Percentiles rank a stretch among this genome's conserved stretches.
phyloP scores from a whole-genome alignment of 192 early-diverging fungal genomes.

The Podila horticola region DNA sequence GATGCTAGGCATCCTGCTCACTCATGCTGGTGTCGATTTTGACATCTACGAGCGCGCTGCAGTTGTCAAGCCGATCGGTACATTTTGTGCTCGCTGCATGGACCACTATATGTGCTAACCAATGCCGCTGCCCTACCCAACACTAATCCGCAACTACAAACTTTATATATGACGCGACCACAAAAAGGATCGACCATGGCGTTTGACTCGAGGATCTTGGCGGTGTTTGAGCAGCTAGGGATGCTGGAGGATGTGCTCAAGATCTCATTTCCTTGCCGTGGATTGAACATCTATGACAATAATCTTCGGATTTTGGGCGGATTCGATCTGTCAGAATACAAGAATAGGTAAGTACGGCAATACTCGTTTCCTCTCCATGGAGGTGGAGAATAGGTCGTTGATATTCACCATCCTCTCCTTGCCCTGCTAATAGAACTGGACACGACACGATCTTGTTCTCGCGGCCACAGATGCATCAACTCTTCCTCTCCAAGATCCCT shows the following conservation, averaged over 20 bases:
- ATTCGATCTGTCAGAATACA: background rate
- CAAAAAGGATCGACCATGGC: slow-evolving; percentile 1
- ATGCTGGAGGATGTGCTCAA: background rate
- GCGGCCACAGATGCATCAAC: background rate
- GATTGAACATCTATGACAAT: background rate
- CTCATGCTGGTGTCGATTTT: background rate
- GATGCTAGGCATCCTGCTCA: background rate
- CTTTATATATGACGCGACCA: too few species aligned
- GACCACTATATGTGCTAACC: too few species aligned
- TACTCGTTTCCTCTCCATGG: background rate
- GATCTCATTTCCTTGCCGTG: background rate
- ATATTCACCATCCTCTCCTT: background rate
- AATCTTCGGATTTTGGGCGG: background rate
- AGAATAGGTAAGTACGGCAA: background rate
- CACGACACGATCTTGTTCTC: background rate
- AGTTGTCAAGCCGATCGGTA: background rate
- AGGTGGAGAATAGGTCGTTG: too few species aligned
- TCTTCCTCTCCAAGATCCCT: slow-evolving; percentile 5
- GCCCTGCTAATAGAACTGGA: background rate
- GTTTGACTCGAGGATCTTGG: background rate
- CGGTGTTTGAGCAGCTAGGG: slow-evolving; percentile 1
- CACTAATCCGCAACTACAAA: too few species aligned
- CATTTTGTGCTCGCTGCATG: too few species aligned
- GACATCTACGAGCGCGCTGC: background rate
- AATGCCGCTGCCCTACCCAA: too few species aligned